Evolutionary conservation across 179 eudicot genomes (phyloP), one percentile per base, ranked within the genome.

Genomic region (Gypsophila paniculata): DNA sequence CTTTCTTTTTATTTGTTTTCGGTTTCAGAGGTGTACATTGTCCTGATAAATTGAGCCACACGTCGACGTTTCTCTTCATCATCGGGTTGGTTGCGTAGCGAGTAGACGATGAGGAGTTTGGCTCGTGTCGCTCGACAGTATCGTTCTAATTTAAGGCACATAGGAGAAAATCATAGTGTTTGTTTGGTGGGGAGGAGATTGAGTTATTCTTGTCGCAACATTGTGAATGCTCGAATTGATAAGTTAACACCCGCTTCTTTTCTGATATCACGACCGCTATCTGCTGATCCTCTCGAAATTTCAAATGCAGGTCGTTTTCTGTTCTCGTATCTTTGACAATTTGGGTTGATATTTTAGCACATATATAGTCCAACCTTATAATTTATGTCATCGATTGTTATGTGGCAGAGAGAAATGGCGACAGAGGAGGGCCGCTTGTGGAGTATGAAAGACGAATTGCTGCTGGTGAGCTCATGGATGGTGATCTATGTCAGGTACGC

Each of bases 391-490:
- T 61, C 21, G 19, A 18, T 18, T 14, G 4, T 15, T 54, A 26
- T 67, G n/a, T 13, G 19, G 46, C 81, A 88, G 96, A 86, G 32
- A 73, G 64, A 13, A 73, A 36, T 51, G 71, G 64, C 17, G 74
- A 48, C 26, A 83, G 79, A 75, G 84, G 79, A 62, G 96, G 98
- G 46, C 96, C 98, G 61, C 82, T 90, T 21, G 85, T 83, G 58
- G 98, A 90, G 78, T 92, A 92, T 74, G 91, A 87, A 72, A 84
- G 86, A 34, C 85, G 98, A 83, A 83, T 92, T 49, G 84, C 85
- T 18, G 83, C 85, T 17, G 96, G 98, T 71, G 94, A 92, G 64
- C 92, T 92, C 46, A 71, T 78, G 65, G 89, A 87, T 80, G 98
- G 96, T 74, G 98, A 92, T 84, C 64, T 65, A 38, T 82, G 86